Conservation (phyloP, 1,284 basidiomycete species). For the Trichosporon faecale region DNA sequence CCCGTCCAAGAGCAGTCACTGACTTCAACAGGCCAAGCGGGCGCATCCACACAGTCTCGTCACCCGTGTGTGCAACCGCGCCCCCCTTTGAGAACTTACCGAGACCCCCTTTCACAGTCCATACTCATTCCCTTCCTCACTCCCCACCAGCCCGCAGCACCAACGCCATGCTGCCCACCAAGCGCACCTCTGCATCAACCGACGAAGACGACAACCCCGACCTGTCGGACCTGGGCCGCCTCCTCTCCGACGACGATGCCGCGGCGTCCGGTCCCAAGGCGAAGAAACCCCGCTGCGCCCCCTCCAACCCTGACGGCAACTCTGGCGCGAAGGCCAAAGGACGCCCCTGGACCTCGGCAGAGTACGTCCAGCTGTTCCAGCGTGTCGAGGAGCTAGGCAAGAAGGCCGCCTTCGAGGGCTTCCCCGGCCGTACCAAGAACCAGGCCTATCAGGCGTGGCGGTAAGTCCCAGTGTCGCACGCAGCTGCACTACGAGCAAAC, state of each 20-base stretch:
- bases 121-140: background rate
- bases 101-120: background rate
- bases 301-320: background rate
- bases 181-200: background rate
- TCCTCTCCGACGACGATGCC: background rate
- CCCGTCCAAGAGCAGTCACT: too few species aligned
- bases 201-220: background rate
- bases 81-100: background rate
- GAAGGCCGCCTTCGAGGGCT: background rate
- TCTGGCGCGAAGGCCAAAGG: background rate
- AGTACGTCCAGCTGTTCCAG: slow-evolving; percentile 12
- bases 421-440: slow-evolving; percentile 9
- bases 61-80: background rate
- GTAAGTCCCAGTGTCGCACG: background rate
- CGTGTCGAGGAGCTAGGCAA: background rate
- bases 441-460: slow-evolving; percentile 4
- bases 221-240: background rate
- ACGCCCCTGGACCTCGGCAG: slow-evolving; percentile 7
- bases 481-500: background rate
- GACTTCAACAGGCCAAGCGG: background rate
- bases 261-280: background rate
- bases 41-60: background rate
- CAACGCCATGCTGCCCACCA: background rate
- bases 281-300: background rate
- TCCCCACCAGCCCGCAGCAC: background rate